phyloP scores from a whole-genome alignment of 2,329 filamentous ascomycete genomes.

The Fusarium sp. region DNA sequence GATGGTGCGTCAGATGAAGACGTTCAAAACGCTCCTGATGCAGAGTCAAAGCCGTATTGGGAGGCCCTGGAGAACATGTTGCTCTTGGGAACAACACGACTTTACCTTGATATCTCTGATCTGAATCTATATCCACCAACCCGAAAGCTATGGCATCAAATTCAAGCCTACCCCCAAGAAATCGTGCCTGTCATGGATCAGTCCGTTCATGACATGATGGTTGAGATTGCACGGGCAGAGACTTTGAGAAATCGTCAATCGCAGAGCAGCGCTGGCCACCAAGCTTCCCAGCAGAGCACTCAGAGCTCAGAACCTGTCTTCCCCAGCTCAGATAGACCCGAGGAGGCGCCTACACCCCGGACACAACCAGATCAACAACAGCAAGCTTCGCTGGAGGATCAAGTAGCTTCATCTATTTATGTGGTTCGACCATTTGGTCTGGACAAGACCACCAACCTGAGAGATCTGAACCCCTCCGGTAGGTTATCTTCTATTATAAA shows the following conservation, averaged over 20 bases:
- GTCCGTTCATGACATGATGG: slow-evolving; percentile 90
- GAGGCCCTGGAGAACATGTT: slow-evolving; percentile 92
- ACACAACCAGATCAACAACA: slow-evolving; percentile 58
- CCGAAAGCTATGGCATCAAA: slow-evolving; percentile 93
- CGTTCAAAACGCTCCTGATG: slow-evolving; percentile 74
- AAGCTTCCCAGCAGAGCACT: slow-evolving; percentile 57
- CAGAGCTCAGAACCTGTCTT: slow-evolving; percentile 81
- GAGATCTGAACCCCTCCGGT: slow-evolving; percentile 91
- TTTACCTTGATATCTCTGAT: slow-evolving; percentile 91
- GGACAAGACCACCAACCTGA: slow-evolving; percentile 87
- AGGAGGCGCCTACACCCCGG: slow-evolving; percentile 55
- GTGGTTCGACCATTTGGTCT: slow-evolving; percentile 91
- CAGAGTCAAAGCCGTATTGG: slow-evolving; percentile 84
- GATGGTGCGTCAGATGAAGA: slow-evolving; percentile 86
- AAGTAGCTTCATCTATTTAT: slow-evolving; percentile 83
- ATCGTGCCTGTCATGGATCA: slow-evolving; percentile 98
- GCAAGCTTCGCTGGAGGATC: slow-evolving; percentile 76
- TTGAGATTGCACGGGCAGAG: slow-evolving; percentile 85
- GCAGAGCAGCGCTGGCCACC: slow-evolving; percentile 66
- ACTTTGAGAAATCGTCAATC: slow-evolving; percentile 75
- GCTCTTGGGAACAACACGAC: slow-evolving; percentile 81
- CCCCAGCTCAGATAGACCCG: slow-evolving; percentile 81
- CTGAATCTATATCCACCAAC: slow-evolving; percentile 94
- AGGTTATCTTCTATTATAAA: slow-evolving; percentile 41
- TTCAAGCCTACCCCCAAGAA: slow-evolving; percentile 94